Conservation (phyloP, 768 basidiomycete genomes). For the Boletus tylopilopsis region DNA sequence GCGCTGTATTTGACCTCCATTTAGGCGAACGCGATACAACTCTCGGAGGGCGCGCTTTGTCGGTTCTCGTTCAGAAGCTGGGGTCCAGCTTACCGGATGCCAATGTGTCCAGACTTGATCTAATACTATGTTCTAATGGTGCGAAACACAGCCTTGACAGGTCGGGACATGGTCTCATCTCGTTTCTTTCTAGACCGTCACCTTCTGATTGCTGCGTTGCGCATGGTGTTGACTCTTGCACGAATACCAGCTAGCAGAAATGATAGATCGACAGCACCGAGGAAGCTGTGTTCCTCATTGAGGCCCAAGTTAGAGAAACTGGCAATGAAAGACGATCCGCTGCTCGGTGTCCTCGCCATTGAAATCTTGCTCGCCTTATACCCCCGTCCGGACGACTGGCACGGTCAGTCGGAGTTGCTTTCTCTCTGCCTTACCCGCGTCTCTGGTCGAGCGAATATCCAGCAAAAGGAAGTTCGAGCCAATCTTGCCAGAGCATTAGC, state of each 20-base stretch:
- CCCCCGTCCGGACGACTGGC: background rate
- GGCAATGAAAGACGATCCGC: constrained; percentile 1
- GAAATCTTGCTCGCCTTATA: constrained; percentile 15
- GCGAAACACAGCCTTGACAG: background rate
- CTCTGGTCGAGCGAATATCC: constrained; percentile 10
- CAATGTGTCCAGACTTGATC: constrained; percentile 6
- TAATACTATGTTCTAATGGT: constrained; percentile 14
- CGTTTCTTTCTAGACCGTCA: constrained; percentile 2
- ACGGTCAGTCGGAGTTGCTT: background rate
- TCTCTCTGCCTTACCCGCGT: background rate
- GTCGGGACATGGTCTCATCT: background rate
- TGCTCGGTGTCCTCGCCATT: constrained; percentile 17
- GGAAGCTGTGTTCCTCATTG: background rate
- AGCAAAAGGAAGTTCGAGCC: constrained; percentile 5
- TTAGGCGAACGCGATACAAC: too few species aligned
- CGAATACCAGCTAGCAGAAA: constrained; percentile 13
- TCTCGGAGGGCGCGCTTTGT: too few species aligned
- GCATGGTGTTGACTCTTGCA: constrained; percentile 14
- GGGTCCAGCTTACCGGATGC: background rate
- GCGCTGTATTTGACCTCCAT: too few species aligned
- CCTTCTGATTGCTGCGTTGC: constrained; percentile 14
- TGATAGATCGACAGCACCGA: background rate
- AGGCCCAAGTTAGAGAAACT: constrained; percentile 11
- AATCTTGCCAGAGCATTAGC: constrained; percentile 18
- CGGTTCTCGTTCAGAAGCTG: constrained; percentile 9